Base-by-base conservation (phyloP, 202 grass and related monocot species). In the Alloteropsis angusta region DNA sequence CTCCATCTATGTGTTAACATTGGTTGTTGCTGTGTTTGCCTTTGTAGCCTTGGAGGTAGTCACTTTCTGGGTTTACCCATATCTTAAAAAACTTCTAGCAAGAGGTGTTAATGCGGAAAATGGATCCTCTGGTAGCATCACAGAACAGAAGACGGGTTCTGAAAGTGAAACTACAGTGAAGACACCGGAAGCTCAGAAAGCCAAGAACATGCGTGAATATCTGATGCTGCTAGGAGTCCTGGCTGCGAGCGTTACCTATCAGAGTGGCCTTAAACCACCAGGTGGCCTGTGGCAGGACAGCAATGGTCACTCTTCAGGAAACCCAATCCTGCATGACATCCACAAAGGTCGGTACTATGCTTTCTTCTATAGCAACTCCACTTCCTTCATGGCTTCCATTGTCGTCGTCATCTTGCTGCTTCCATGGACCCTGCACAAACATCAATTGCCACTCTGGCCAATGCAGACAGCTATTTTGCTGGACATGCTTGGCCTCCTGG, bases 361-460 rank as follows among this genome's bases (percentile, higher is more conserved):
- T 6, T 92, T 92, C 76, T 82, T 93, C 42, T 83, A 78, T 13
- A 72, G 59, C 60, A 93, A 87, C 59, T 82, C 84, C 9, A 71
- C 65, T 7, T 85, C 77, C 36, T 87, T 93, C 61, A 76, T 81
- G 65, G 67, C 75, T 9, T 92, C 89, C 3, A 14, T 92, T 16
- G 86, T 89, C 6, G 66, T 89, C 28, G 86, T 85, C 15, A 14
- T 84, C 56, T 18, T 85, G 39, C 60, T 85, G 9, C 48, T 84
- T 10, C 60, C 38, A 11, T 9, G 30, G 41, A 67, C 16, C n/a
- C 71, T 68, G 60, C 13, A 67, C 25, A 9, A 10, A 19, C 2
- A 12, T 19, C 1, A 12, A 1, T 5, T 61, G 55, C 30, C 74
- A 16, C 44, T 78, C 17, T 63, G 64, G 73, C 34, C 82, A 43